Conservation (phyloP, 2,329 filamentous ascomycete genomes). For the Biscogniauxia marginata region DNA sequence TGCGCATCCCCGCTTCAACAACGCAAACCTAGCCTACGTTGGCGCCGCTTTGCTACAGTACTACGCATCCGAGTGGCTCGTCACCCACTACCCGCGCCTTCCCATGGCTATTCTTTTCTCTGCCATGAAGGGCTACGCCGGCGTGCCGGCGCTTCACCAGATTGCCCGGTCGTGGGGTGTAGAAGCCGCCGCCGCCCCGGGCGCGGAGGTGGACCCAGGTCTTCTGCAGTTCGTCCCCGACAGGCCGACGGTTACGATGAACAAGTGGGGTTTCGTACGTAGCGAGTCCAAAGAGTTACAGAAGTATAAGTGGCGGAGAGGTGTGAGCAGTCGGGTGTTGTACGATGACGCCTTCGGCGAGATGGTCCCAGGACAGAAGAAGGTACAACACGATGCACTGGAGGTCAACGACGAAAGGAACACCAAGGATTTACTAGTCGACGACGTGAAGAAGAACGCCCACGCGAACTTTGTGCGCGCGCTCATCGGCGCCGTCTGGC, state of each 20-base stretch:
- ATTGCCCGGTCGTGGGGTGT: slow-evolving; percentile 89
- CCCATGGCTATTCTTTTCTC: slow-evolving; percentile 86
- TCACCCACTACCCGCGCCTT: slow-evolving; percentile 86
- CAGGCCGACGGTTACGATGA: slow-evolving; percentile 43
- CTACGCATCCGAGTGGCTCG: slow-evolving; percentile 83
- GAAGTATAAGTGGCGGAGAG: slow-evolving; percentile 60
- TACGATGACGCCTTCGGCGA: slow-evolving; percentile 86
- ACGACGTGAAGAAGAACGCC: slow-evolving; percentile 41
- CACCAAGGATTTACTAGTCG: slow-evolving; percentile 23
- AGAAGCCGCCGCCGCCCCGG: slow-evolving; percentile 81
- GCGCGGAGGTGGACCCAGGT: slow-evolving; percentile 87
- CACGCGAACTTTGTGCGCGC: slow-evolving; percentile 78
- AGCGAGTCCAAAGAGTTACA: slow-evolving; percentile 46
- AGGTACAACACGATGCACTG: slow-evolving; percentile 13
- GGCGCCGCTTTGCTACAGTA: slow-evolving; percentile 83
- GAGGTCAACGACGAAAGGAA: slow-evolving; percentile 23
- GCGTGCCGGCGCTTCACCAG: slow-evolving; percentile 68
- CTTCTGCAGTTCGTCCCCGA: slow-evolving; percentile 74
- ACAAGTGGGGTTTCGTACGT: slow-evolving; percentile 51
- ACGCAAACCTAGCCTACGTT: slow-evolving; percentile 75
- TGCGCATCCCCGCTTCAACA: slow-evolving; percentile 78
- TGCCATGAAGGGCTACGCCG: slow-evolving; percentile 80
- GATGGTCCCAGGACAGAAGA: slow-evolving; percentile 29
- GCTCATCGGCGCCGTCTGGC: slow-evolving; percentile 78
- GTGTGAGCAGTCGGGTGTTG: slow-evolving; percentile 74